Conservation (phyloP, 192 early-diverging fungal species). For the Funneliformis mosseae region DNA sequence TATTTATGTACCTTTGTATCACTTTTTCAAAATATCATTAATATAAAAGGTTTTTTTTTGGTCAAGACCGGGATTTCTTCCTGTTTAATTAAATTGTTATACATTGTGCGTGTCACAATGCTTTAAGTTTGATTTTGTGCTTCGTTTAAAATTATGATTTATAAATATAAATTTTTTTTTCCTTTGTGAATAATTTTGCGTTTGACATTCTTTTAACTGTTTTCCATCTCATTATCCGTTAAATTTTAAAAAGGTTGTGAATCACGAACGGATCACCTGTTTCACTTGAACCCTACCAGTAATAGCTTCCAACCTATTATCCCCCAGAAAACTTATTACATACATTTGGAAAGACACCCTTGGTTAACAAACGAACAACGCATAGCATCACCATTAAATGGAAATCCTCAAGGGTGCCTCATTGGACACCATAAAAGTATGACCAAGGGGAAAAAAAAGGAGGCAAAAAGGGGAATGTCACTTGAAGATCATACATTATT, state of each 20-base stretch:
- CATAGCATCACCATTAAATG: neutral
- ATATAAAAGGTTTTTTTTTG: neutral
- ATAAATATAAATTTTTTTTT: too few relatives aligned
- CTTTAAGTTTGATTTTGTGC: neutral
- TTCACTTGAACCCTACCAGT: too few relatives aligned
- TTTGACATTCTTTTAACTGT: too few relatives aligned
- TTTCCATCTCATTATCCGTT: too few relatives aligned
- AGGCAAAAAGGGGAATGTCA: neutral
- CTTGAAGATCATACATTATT: neutral
- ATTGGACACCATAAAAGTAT: neutral
- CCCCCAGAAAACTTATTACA: too few relatives aligned
- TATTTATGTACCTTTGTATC: too few relatives aligned
- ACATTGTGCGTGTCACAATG: neutral
- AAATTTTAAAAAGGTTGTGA: too few relatives aligned
- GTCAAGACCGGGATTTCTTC: neutral
- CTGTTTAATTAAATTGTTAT: neutral
- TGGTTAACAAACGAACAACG: too few relatives aligned
- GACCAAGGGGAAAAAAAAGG: neutral
- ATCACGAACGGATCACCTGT: too few relatives aligned
- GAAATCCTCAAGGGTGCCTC: neutral
- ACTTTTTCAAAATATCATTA: neutral
- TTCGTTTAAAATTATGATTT: too few relatives aligned
- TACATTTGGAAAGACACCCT: neutral
- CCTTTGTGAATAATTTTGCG: too few relatives aligned
- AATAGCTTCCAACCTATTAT: too few relatives aligned